Base-by-base conservation (phyloP, 2,329 filamentous ascomycete genomes). In the Kalaharituber pfeilii region DNA sequence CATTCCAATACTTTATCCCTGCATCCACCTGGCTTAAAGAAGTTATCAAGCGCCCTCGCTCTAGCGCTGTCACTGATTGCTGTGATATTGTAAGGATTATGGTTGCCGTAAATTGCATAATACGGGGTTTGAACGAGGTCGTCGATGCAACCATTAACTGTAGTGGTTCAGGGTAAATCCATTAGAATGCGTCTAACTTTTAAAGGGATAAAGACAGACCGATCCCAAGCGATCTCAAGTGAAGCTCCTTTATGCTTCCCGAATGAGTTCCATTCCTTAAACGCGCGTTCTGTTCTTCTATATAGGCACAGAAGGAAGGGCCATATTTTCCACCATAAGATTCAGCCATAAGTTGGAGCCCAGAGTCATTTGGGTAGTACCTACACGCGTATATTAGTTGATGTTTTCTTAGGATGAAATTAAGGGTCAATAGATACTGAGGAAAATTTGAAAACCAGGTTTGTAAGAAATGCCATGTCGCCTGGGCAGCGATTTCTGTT, bases 311-410 rank as follows among this genome's bases (percentile, higher is more conserved):
- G 39, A 60, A 57, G 36, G 51, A 51, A 15, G 60, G 59, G n/a
- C 79, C 82, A 61, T 84, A 86, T 54, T 79, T 76, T 11, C 83
- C 83, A 29, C 80, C 77, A 65, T 84, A 82, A 66, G 78, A 81
- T 65, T 86, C 80, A 0, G 79, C 74, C 57, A 82, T 84, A 3
- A 85, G 68, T 61, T 80, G 79, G 52, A 85, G 72, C 4, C 76
- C 76, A 18, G 79, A 67, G 1, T 57, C 62, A 0, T 72, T 68
- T 36, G 71, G 67, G 57, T 71, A 69, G 22, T 47, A 47, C 42
- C 42, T 47, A 25, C 13, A 36, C 30, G 9, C 9, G 30, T 47
- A 45, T 5, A 47, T 24, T 47, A 47, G n/a, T 24, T 29, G 63
- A 55, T 9, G 56, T 55, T 4, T 65, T 66, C 44, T 62, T 63